Percentiles rank a stretch among this genome's conserved stretches.
These are phyloP conservation scores for Elsinoe batatas DNA, from an alignment of 2,329 filamentous ascomycete species.

Conservation along the genomic window DNA sequence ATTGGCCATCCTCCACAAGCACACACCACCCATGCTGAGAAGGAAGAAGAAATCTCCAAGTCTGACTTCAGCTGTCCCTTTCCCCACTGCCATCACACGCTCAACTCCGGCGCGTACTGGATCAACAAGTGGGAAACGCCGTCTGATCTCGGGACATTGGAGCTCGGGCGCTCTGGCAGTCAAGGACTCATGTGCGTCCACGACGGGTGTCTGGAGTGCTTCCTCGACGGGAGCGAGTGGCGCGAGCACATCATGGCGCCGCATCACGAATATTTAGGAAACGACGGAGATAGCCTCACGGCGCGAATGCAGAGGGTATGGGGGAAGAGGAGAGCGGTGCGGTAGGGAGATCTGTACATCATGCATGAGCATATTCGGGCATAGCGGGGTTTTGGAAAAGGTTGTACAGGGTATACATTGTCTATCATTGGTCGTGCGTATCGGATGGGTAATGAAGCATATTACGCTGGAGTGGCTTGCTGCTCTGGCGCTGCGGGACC, in stretches of 20 bases:
- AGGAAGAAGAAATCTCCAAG: not conserved
- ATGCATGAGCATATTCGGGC: not conserved
- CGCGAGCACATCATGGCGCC: conserved; percentile 19
- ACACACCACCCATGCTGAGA: not conserved
- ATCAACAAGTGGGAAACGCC: not conserved
- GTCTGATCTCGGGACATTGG: not conserved
- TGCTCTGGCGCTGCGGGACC: conserved; percentile 19
- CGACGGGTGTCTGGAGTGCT: conserved; percentile 18
- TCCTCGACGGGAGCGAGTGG: conserved; percentile 20
- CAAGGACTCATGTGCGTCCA: conserved; percentile 19
- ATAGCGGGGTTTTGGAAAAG: not conserved
- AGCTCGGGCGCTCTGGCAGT: not conserved
- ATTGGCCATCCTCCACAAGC: not conserved
- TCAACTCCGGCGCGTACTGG: not conserved
- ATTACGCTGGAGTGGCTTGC: conserved; percentile 18
- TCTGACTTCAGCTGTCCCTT: conserved; percentile 4
- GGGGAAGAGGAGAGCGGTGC: not conserved
- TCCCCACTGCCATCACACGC: not conserved
- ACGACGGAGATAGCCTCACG: not conserved
- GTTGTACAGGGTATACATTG: conserved; percentile 4
- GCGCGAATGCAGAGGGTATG: not conserved
- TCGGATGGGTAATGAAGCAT: not conserved
- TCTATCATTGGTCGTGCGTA: not conserved
- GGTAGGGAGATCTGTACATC: not conserved
- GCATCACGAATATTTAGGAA: conserved; percentile 19